A percentile compares a stretch with the other conserved stretches of the same genome.
Conservation (phyloP, 495 filamentous ascomycete genomes). For the Aspergillus nidulans region DNA sequence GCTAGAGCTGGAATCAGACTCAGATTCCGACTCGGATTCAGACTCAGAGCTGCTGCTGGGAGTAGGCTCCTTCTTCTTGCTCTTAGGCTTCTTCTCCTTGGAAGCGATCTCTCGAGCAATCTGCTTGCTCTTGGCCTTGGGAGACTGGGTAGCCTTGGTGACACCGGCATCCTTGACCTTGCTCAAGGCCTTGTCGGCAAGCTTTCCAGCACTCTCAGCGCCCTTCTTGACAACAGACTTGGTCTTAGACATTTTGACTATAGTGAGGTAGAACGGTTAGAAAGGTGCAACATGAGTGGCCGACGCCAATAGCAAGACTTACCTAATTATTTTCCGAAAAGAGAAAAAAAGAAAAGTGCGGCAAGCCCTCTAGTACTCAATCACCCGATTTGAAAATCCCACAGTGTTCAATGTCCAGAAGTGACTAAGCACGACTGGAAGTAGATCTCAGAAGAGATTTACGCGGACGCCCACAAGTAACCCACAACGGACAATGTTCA, state of each 20-base stretch:
- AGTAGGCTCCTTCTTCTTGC: conserved; percentile 46
- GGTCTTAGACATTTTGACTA: conserved; percentile 50
- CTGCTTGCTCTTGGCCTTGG: conserved; percentile 49
- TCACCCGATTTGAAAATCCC: conserved; percentile 38
- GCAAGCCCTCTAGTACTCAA: conserved; percentile 41
- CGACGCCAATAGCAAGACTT: background rate
- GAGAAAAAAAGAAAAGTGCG: conserved; percentile 32
- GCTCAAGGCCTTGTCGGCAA: conserved; percentile 42
- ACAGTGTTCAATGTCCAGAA: conserved; percentile 23
- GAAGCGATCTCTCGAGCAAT: conserved; percentile 40
- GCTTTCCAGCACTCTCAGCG: conserved; percentile 40
- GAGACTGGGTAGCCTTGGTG: conserved; percentile 45
- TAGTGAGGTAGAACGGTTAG: conserved; percentile 14
- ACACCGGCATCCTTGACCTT: conserved; percentile 52
- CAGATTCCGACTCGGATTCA: conserved; percentile 42
- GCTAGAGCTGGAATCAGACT: conserved; percentile 33
- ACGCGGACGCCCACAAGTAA: conserved; percentile 40
- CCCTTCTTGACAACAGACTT: conserved; percentile 42
- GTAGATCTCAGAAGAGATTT: conserved; percentile 21
- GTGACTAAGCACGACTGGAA: conserved; percentile 26
- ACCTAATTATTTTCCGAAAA: conserved; percentile 3
- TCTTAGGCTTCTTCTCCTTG: conserved; percentile 42
- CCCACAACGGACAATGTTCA: conserved; percentile 46
- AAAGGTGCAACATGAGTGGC: conserved; percentile 1
- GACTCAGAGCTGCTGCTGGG: conserved; percentile 46